Evolutionary conservation across 345 rosid genomes (phyloP).

Genomic region (Corchorus capsularis): DNA sequence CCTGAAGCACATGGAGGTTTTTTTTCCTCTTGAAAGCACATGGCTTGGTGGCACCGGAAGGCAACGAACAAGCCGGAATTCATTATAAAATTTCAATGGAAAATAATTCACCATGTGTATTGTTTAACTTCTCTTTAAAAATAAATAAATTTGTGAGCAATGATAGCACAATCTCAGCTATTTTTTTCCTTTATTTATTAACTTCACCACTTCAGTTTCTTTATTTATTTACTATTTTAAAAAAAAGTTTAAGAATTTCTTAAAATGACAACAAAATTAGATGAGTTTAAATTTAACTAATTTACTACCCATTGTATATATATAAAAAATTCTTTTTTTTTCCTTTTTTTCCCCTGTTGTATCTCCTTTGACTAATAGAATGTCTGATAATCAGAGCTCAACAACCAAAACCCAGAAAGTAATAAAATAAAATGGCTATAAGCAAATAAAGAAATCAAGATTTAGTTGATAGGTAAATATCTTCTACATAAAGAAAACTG

Average conservation of each 20-base stretch:
- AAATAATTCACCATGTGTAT: neutral
- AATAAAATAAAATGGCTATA: neutral
- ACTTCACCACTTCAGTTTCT: too few relatives aligned
- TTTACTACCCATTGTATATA: too few relatives aligned
- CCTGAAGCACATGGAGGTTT: constrained; percentile 8
- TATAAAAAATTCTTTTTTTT: too few relatives aligned
- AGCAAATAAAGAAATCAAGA: neutral
- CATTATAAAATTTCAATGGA: neutral
- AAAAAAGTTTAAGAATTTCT: too few relatives aligned
- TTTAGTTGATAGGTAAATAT: constrained; percentile 8
- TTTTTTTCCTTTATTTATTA: too few relatives aligned
- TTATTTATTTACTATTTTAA: too few relatives aligned
- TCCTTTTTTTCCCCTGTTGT: neutral
- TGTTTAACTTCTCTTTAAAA: neutral
- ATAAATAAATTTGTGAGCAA: too few relatives aligned
- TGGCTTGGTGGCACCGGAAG: neutral
- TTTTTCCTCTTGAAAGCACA: neutral
- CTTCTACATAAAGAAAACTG: neutral
- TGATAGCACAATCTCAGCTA: too few relatives aligned
- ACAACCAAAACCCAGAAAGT: neutral
- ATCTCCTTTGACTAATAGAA: too few relatives aligned
- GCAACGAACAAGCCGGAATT: neutral
- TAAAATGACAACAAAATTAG: too few relatives aligned
- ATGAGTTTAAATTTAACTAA: too few relatives aligned
- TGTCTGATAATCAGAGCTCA: neutral